A percentile compares a stretch with the other conserved stretches of the same genome.
These are phyloP conservation scores for Paecilomyces dactylethromorphus DNA, from an alignment of 2,329 filamentous ascomycete genomes.

Conservation along the genomic window DNA sequence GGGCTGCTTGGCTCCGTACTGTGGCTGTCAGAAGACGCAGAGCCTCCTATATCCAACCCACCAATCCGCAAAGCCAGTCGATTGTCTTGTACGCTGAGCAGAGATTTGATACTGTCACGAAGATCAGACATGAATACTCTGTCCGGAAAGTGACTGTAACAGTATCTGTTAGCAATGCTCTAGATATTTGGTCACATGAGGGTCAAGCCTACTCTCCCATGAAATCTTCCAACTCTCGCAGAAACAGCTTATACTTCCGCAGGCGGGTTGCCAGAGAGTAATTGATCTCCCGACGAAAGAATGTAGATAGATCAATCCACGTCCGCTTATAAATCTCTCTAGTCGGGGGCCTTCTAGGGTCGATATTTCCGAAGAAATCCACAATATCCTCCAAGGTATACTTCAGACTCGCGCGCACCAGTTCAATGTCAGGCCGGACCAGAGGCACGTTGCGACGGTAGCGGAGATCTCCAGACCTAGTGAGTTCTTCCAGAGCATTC, in stretches of 20 bases:
- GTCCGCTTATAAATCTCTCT: constrained; percentile 39
- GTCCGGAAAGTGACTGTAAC: constrained; percentile 20
- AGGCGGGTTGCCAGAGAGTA: constrained; percentile 43
- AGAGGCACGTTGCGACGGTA: constrained; percentile 31
- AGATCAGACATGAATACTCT: constrained; percentile 17
- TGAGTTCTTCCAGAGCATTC: constrained; percentile 40
- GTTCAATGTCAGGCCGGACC: constrained; percentile 42
- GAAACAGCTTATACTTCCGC: constrained; percentile 44
- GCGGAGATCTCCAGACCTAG: constrained; percentile 26
- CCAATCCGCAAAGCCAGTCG: constrained; percentile 20
- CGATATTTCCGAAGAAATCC: constrained; percentile 38
- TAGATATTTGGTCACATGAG: constrained; percentile 2
- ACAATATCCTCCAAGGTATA: constrained; percentile 48
- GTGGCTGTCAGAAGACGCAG: constrained; percentile 18
- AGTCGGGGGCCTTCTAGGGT: constrained; percentile 16
- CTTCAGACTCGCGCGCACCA: constrained; percentile 43
- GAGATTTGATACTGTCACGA: constrained; percentile 16
- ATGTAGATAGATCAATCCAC: constrained; percentile 45
- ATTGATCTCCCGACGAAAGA: constrained; percentile 42
- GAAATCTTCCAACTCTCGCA: constrained; percentile 39
- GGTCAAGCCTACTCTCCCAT: constrained; percentile 39
- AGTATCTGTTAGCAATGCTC: constrained; percentile 6
- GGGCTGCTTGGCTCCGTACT: constrained; percentile 21
- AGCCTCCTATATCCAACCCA: constrained; percentile 17
- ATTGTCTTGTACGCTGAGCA: constrained; percentile 23